Conservation (phyloP, 2,329 filamentous ascomycete genomes). For the Sporothrix inflata region DNA sequence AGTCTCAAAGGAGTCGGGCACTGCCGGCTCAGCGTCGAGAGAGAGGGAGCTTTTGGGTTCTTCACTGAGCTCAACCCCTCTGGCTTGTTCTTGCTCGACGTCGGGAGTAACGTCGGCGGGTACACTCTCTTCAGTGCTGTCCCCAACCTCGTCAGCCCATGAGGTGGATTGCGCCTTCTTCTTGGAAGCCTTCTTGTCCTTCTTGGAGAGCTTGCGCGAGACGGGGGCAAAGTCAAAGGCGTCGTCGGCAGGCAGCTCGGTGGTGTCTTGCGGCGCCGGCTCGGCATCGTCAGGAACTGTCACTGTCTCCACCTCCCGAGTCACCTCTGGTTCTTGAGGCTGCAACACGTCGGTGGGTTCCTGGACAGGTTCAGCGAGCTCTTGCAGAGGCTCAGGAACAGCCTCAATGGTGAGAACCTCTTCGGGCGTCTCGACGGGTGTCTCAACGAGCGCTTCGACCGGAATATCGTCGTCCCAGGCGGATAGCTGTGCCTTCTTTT, state of each 20-base stretch:
- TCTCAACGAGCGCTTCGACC: not conserved
- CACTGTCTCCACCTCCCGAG: not conserved
- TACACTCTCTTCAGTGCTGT: not conserved
- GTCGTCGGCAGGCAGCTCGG: not conserved
- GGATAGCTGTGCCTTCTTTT: conserved; percentile 9
- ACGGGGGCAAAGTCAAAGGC: not conserved
- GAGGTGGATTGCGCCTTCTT: conserved; percentile 9
- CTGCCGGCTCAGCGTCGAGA: too few species aligned
- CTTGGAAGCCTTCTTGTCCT: conserved; percentile 18
- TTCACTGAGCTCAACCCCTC: not conserved
- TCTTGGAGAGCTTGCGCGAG: not conserved
- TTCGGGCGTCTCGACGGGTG: not conserved
- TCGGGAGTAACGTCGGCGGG: not conserved
- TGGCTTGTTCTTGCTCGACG: not conserved
- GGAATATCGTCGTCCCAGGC: conserved; percentile 5
- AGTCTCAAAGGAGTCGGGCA: too few species aligned
- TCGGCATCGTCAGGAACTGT: not conserved
- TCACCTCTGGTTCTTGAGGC: not conserved
- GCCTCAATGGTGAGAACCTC: not conserved
- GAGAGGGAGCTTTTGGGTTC: not conserved
- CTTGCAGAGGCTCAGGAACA: not conserved
- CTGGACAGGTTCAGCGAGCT: not conserved
- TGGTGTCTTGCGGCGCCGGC: not conserved
- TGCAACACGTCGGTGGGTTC: not conserved
- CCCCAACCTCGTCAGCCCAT: not conserved